Conservation (phyloP, 257 asterid species). For the Solanum pinnatisectum region DNA sequence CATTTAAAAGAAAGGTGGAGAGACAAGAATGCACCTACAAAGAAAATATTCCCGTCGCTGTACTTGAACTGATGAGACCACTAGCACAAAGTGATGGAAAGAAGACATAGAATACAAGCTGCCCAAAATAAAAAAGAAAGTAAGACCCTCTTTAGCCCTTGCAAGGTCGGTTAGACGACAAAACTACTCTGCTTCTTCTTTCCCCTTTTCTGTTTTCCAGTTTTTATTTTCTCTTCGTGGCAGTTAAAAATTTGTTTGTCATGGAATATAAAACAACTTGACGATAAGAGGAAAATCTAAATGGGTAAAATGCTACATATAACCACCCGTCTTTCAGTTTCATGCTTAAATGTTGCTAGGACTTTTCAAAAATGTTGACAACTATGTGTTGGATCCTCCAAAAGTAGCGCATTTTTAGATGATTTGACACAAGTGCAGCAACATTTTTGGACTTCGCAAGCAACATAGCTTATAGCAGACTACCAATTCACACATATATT, state of each 20-base stretch:
- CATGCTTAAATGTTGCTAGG: not conserved
- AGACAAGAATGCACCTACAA: slow-evolving; percentile 14
- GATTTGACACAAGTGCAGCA: not conserved
- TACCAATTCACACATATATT: not conserved
- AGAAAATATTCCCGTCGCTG: slow-evolving; percentile 18
- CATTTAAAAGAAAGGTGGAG: not conserved
- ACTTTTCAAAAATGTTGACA: not conserved
- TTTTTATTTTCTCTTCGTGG: not conserved
- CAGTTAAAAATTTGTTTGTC: not conserved
- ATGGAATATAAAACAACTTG: not conserved
- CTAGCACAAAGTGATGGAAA: slow-evolving; percentile 28
- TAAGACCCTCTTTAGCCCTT: not conserved
- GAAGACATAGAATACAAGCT: slow-evolving; percentile 34
- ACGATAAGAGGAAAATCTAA: not conserved
- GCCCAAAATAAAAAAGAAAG: not conserved
- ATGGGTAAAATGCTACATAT: not conserved
- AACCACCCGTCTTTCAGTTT: not conserved
- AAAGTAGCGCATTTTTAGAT: not conserved
- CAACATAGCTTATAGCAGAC: not conserved
- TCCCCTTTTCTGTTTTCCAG: not conserved
- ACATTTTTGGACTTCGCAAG: not conserved
- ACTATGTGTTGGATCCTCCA: not conserved
- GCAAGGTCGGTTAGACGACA: not conserved
- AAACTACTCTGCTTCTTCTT: not conserved
- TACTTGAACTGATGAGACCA: slow-evolving; percentile 23